A percentile compares a stretch with the other conserved stretches of the same genome.
Evolutionary conservation across 2,329 filamentous ascomycete species (phyloP).

Genomic region (Paradendryphiella salina): DNA sequence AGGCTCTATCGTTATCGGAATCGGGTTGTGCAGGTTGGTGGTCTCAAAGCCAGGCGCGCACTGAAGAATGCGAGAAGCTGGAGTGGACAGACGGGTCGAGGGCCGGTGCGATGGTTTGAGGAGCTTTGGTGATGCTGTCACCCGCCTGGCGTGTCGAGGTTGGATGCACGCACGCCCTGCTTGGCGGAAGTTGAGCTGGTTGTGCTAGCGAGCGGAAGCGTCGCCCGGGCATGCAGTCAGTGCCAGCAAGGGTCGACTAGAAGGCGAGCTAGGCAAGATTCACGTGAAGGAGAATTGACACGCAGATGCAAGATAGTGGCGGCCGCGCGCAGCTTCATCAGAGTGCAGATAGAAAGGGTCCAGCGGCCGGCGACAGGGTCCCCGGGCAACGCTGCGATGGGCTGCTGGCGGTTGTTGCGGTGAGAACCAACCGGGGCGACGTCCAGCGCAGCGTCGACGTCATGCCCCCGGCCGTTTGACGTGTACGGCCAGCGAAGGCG

Average conservation of each 20-base stretch:
- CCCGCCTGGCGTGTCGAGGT: conserved; percentile 7
- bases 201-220: conserved; percentile 10
- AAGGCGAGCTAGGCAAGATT: neutral
- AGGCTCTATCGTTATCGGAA: conserved; percentile 5
- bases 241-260: conserved; percentile 6
- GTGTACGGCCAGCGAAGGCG: conserved; percentile 9
- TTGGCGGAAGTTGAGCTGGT: conserved; percentile 13
- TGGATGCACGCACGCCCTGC: conserved; percentile 6
- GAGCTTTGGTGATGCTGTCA: conserved; percentile 12
- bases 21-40: neutral
- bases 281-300: conserved; percentile 1
- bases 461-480: conserved; percentile 11
- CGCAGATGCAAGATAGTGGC: neutral
- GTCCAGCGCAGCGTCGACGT: conserved; percentile 6
- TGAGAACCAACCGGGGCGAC: conserved; percentile 2
- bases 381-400: neutral
- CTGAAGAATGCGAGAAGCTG: conserved; percentile 17
- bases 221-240: conserved; percentile 9
- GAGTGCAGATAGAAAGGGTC: neutral
- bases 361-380: conserved; percentile 1
- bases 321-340: too few relatives aligned
- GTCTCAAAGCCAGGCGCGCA: conserved; percentile 5
- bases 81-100: conserved; percentile 10
- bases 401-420: neutral
- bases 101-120: conserved; percentile 11